Percentiles rank a stretch among this genome's conserved stretches.
Conservation (phyloP, 257 asterid species). For the Solanum appendiculatum region DNA sequence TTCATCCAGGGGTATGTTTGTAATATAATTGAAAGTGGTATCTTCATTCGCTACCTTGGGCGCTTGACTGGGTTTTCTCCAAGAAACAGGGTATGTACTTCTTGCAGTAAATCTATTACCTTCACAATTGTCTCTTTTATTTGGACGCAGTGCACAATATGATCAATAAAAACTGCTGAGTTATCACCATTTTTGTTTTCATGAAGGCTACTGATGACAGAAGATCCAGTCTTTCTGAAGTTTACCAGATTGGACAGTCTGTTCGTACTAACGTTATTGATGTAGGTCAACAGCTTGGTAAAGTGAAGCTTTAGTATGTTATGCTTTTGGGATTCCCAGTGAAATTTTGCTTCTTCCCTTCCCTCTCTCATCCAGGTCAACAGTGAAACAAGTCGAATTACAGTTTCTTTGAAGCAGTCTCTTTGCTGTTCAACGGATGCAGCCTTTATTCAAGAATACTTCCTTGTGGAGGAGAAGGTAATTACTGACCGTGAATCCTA, state of each 20-base stretch:
- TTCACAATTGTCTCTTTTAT: background rate
- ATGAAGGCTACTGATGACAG: conserved; percentile 80
- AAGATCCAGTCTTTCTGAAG: conserved; percentile 55
- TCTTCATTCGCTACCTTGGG: conserved; percentile 92
- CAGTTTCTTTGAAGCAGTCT: conserved; percentile 85
- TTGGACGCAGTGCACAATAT: background rate
- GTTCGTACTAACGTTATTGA: conserved; percentile 75
- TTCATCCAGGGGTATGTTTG: conserved; percentile 83
- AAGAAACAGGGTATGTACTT: conserved; percentile 59
- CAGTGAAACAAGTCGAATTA: conserved; percentile 66
- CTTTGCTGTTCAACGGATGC: conserved; percentile 71
- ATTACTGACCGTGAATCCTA: background rate
- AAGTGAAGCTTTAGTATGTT: background rate
- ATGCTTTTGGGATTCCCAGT: background rate
- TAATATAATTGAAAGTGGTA: conserved; percentile 83
- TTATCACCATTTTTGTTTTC: background rate
- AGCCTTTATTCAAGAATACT: conserved; percentile 82
- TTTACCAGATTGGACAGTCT: conserved; percentile 77
- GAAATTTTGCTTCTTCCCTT: conserved; percentile 2
- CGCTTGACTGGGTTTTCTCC: conserved; percentile 98
- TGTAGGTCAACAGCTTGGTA: conserved; percentile 32
- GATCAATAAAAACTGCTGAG: background rate
- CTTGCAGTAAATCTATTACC: background rate
- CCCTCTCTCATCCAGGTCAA: conserved; percentile 41
- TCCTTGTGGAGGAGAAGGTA: conserved; percentile 87